Evolutionary conservation across 1,284 basidiomycete species (phyloP).

Genomic region (Rhodotorula sp.): DNA sequence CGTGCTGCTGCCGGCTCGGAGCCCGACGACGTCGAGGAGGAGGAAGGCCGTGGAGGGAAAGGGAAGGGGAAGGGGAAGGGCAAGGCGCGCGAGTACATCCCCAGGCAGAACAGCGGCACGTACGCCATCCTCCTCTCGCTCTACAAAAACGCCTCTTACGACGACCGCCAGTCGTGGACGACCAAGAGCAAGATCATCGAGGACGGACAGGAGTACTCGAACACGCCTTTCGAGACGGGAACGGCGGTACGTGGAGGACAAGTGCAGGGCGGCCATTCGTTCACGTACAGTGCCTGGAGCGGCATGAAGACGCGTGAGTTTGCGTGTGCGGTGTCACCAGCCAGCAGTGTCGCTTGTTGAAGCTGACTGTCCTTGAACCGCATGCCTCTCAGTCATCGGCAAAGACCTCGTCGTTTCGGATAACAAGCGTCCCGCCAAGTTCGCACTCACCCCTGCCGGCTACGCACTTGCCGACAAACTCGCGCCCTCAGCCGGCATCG

Average conservation of each 20-base stretch:
- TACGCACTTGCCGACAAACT: constrained; percentile 33
- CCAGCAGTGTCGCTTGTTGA: no score
- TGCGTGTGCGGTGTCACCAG: no score
- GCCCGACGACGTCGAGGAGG: neutral
- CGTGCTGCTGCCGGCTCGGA: no score
- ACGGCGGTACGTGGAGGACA: constrained; percentile 13
- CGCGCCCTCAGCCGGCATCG: constrained; percentile 13
- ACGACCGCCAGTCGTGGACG: constrained; percentile 18
- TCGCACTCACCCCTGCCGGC: constrained; percentile 22
- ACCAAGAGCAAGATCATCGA: constrained; percentile 19
- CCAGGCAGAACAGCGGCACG: constrained; percentile 23
- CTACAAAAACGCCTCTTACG: constrained; percentile 23
- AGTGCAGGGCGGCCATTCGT: neutral
- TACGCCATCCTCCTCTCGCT: constrained; percentile 37
- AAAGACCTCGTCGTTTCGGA: constrained; percentile 25
- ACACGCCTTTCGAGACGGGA: constrained; percentile 23
- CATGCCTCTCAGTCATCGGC: constrained; percentile 3
- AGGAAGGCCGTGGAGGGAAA: neutral
- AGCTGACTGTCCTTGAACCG: neutral
- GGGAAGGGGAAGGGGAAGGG: constrained; percentile 3
- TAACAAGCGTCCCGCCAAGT: constrained; percentile 20
- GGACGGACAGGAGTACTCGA: constrained; percentile 10
- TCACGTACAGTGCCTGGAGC: constrained; percentile 31
- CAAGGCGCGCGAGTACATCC: constrained; percentile 33
- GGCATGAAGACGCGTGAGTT: constrained; percentile 27